These are phyloP conservation scores for Tillandsia leiboldiana DNA, from an alignment of 176 grass and related monocot genomes.

Conservation along the genomic window DNA sequence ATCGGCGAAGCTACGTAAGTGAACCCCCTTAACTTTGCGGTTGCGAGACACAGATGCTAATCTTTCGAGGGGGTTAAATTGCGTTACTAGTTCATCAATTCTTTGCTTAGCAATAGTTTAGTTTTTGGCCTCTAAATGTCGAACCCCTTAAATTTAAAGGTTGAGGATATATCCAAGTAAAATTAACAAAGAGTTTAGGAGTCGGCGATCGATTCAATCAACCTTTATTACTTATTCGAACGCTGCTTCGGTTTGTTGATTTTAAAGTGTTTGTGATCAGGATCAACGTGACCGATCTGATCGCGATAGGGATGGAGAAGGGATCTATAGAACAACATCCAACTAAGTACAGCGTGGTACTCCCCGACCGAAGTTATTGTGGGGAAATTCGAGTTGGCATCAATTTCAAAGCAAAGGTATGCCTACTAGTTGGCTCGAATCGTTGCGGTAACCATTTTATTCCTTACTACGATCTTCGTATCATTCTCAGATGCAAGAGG, in stretches of 20 bases:
- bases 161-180: not conserved
- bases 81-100: not conserved
- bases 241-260: too few relatives aligned
- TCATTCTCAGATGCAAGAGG: slow-evolving; percentile 7
- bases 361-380: slow-evolving; percentile 37
- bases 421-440: not conserved
- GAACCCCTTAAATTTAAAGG: too few relatives aligned
- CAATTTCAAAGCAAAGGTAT: slow-evolving; percentile 38
- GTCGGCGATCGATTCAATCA: not conserved
- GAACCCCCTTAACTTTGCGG: not conserved
- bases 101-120: not conserved
- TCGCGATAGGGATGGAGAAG: slow-evolving; percentile 46
- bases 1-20: slow-evolving; percentile 73
- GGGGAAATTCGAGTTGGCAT: slow-evolving; percentile 63
- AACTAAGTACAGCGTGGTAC: slow-evolving; percentile 57
- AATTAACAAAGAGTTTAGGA: not conserved
- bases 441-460: not conserved
- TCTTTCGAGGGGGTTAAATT: not conserved
- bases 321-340: slow-evolving; percentile 32
- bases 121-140: not conserved
- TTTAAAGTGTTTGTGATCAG: slow-evolving; percentile 16
- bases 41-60: not conserved
- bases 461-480: not conserved
- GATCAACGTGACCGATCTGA: slow-evolving; percentile 62
- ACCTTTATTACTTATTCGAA: not conserved